Evolutionary conservation across 352 stramenopile genomes (phyloP), one percentile per base, ranked within the genome.

Genomic region (Halophytophthora polymorphica): DNA sequence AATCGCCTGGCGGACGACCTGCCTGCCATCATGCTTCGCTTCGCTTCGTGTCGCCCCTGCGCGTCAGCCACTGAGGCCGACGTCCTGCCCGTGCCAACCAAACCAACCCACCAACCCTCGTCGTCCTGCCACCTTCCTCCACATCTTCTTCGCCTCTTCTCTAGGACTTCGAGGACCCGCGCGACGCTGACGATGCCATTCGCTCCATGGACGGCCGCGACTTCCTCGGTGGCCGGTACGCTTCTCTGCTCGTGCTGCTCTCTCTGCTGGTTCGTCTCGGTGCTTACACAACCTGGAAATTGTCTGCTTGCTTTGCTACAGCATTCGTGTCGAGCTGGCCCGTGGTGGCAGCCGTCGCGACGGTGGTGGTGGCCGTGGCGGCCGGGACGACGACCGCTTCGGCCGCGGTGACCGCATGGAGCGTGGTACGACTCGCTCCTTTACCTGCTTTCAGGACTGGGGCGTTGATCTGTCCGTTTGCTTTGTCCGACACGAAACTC

Each of bases 121-220:
- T 75, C 63, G 65, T 69, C 69, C 50, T 31, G 25, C 25, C 25
- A 31, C 25, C 61, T 46, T 64, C 69, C 60, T 69, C 64, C 68
- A 55, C 47, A 72, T 49, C 75, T 69, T 66, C 76, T 66, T 49
- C 73, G 69, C 69, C 62, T 69, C 64, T 74, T 73, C 61, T 73
- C 66, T 84, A 94, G 83, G 83, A 94, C 67, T 94, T 92, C 45
- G 83, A 94, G 78, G 83, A 94, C 75, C 83, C 83, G 51, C 81
- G 83, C 59, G 83, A 94, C 55, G 83, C 83, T 48, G 83, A 94
- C 41, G 83, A 94, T 53, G 77, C 83, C 39, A 94, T 94, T 66
- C 80, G 78, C 62, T 86, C 76, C 18, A 92, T 94, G 81, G 81
- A 94, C 56, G 81, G 81, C 45, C 80, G 77, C 25, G 83, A 94